Base-by-base conservation (phyloP, 768 basidiomycete genomes). In the Hygrophorus pudorinus region DNA sequence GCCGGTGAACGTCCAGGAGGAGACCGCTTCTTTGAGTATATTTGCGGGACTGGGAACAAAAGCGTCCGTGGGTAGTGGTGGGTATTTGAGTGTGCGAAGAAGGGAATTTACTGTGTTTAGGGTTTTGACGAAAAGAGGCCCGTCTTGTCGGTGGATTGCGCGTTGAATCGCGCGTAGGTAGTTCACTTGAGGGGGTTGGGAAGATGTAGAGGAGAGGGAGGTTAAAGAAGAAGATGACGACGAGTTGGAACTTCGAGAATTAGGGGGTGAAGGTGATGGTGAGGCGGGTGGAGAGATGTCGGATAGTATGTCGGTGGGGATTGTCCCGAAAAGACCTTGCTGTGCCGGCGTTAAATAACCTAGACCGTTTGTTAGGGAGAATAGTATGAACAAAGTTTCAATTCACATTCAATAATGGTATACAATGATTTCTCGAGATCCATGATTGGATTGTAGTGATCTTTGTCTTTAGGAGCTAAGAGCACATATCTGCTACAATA, bases 371-470 rank as follows among this genome's bases (percentile, higher is more conserved):
- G 18, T 48, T 57, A 10, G 55, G 42, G 45, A 32, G 45, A 17
- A 16, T 38, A 14, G 4, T 13, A 45, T 44, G 47, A 16, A 42
- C 29, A 32, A 30, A 12, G 17, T 20, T 27, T 28, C 27, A n/a
- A 57, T 75, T 27, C 46, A 84, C 85, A 73, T 62, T 85, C 75
- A 47, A 88, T 62, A 37, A 90, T 87, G 39, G 78, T 78, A 58
- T 79, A 71, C 21, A 91, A 61, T 9, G 80, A 73, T 48, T 72
- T 69, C 64, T 86, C 82, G 28, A 91, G 65, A 55, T 84, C 84
- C 69, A 81, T 73, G 45, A 91, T 81, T 11, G 88, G 88, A 57
- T 85, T 83, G 61, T 89, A 91, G 51, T 89, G 85, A 53, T 91
- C 86, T 52, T 78, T 78, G 67, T 91, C 87, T 54, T 79, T 85